phyloP scores from a whole-genome alignment of 2,329 filamentous ascomycete species.

The Achaetomium macrosporum region DNA sequence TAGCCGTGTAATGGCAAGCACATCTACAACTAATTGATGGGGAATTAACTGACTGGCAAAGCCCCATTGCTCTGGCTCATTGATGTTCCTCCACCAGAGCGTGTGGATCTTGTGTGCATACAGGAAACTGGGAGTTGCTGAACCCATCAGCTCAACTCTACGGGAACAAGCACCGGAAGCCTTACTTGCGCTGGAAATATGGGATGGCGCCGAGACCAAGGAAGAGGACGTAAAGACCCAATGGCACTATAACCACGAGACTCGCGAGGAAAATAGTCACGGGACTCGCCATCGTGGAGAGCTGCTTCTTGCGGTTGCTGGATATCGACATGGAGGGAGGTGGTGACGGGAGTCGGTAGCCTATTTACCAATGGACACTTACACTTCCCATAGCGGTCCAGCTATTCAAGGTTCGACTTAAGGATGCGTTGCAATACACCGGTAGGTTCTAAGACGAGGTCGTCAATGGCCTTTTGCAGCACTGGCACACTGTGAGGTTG shows the following conservation, averaged over 20 bases:
- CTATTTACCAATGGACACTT: background rate
- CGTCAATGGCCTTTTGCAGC: no score
- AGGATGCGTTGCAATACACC: no score
- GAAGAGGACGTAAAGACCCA: conserved; percentile 61
- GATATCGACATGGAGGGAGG: background rate
- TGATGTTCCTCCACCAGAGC: conserved; percentile 53
- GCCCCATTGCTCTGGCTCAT: conserved; percentile 74
- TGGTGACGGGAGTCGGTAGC: no score
- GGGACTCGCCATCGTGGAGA: conserved; percentile 8
- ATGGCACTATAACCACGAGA: conserved; percentile 51
- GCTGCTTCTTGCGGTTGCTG: background rate
- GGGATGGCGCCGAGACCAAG: conserved; percentile 62
- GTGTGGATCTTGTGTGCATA: conserved; percentile 80
- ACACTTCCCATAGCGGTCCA: no score
- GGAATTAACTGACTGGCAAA: conserved; percentile 63
- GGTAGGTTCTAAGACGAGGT: no score
- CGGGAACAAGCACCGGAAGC: background rate
- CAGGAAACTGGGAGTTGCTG: conserved; percentile 52
- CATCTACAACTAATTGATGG: background rate
- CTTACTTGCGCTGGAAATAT: conserved; percentile 74
- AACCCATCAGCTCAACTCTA: background rate
- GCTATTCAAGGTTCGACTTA: no score
- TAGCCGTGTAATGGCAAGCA: background rate
- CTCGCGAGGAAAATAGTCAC: conserved; percentile 37
- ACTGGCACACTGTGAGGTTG: no score